phyloP scores from a whole-genome alignment of 2,329 filamentous ascomycete species.

The Emericellopsis atlantica region DNA sequence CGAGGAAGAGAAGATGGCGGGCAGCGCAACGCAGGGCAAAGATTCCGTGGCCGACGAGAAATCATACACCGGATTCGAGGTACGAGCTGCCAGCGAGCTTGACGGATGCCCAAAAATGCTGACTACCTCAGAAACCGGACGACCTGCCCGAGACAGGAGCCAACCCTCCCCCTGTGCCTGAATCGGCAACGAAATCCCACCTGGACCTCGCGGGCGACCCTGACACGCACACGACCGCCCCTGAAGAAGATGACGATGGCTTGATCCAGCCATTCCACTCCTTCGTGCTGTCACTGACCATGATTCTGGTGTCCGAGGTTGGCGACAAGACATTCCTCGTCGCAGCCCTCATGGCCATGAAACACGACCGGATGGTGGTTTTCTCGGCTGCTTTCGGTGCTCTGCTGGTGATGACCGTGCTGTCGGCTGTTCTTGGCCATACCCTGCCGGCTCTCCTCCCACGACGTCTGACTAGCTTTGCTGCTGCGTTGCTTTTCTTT shows the following conservation, averaged over 20 bases:
- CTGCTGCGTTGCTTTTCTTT: constrained; percentile 76
- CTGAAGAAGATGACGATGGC: constrained; percentile 32
- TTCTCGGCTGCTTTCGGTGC: constrained; percentile 93
- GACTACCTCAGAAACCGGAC: constrained; percentile 52
- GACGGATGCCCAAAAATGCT: constrained; percentile 12
- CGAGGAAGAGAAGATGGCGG: constrained; percentile 57
- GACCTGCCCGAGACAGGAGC: constrained; percentile 71
- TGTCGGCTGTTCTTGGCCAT: constrained; percentile 87
- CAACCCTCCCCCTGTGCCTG: constrained; percentile 56
- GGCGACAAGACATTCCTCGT: constrained; percentile 98
- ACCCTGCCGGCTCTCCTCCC: constrained; percentile 83
- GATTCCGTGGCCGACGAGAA: constrained; percentile 23
- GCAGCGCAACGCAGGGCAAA: constrained; percentile 26
- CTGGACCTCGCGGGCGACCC: constrained; percentile 30
- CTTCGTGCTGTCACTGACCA: constrained; percentile 81
- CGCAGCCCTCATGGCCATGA: constrained; percentile 97
- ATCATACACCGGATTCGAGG: constrained; percentile 17
- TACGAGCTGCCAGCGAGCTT: constrained; percentile 3
- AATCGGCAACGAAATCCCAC: constrained; percentile 52
- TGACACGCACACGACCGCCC: not conserved
- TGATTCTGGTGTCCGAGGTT: constrained; percentile 95
- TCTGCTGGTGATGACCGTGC: constrained; percentile 83
- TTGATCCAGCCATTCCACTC: constrained; percentile 77
- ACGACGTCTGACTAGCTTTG: constrained; percentile 79
- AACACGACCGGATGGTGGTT: constrained; percentile 83